phyloP scores from a whole-genome alignment of 75 land plant species.

The Cunninghamia lanceolata region DNA sequence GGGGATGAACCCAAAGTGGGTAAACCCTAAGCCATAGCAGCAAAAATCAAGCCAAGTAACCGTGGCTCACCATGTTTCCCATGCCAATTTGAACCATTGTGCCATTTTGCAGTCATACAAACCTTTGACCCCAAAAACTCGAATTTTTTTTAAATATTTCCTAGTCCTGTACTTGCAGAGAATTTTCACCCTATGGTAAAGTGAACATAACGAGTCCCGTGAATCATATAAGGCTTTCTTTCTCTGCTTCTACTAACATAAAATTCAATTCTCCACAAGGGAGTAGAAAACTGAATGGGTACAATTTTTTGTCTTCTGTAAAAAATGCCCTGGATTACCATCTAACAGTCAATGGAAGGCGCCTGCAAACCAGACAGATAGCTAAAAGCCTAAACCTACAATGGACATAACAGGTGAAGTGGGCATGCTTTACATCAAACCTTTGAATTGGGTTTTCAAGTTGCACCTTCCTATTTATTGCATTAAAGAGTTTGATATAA shows the following conservation, averaged over 20 bases:
- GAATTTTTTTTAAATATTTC: no score
- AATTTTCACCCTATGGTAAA: not conserved
- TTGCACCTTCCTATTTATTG: not conserved
- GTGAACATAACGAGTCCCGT: not conserved
- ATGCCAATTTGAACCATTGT: no score
- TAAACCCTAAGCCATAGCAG: not conserved
- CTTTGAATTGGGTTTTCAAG: not conserved
- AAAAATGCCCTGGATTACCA: not conserved
- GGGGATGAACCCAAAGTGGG: not conserved
- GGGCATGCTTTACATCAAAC: not conserved
- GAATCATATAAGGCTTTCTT: not conserved
- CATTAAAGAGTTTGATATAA: not conserved
- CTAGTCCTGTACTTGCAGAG: no score
- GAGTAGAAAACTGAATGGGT: not conserved
- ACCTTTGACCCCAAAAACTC: no score
- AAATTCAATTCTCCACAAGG: not conserved
- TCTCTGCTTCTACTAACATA: not conserved
- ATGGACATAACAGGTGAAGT: not conserved
- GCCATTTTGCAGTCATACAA: no score
- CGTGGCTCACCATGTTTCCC: no score
- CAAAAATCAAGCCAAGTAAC: not conserved
- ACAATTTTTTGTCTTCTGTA: not conserved
- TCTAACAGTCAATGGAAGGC: not conserved
- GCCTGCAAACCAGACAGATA: not conserved
- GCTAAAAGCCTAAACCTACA: not conserved